These are phyloP conservation scores for Leccinum barrowsii DNA, from an alignment of 768 basidiomycete genomes.

Conservation along the genomic window DNA sequence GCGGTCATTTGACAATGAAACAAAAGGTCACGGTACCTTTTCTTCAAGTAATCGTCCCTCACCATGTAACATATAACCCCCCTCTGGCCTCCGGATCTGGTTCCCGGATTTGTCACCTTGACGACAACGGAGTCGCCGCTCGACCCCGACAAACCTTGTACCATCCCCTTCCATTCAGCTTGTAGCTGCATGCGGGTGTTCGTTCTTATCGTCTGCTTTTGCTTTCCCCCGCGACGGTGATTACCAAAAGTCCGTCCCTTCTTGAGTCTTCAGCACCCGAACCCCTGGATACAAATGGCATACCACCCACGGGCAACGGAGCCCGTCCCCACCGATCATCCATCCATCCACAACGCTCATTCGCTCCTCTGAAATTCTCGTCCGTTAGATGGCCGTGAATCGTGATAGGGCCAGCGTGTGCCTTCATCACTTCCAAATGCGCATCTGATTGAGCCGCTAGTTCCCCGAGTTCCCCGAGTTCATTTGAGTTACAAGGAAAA, in stretches of 20 bases:
- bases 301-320: not conserved
- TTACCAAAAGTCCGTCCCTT: not conserved
- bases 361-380: not conserved
- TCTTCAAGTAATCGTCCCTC: not conserved
- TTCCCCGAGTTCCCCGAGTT: not conserved
- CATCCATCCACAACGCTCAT: not conserved
- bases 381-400: not conserved
- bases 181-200: not conserved
- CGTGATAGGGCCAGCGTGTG: not conserved
- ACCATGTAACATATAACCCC: not conserved
- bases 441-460: not conserved
- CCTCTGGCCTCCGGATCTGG: not conserved
- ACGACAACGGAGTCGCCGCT: not conserved
- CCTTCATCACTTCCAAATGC: not conserved
- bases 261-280: not conserved
- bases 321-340: not conserved
- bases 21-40: not conserved
- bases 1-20: not conserved
- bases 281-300: not conserved
- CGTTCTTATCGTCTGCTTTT: not conserved
- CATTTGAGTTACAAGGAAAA: not conserved
- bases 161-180: not conserved
- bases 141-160: not conserved
- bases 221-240: not conserved
- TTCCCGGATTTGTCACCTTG: not conserved